Percentiles rank a stretch among this genome's conserved stretches.
Conservation (phyloP, 2,329 filamentous ascomycete genomes). For the Escovopsis sp. region DNA sequence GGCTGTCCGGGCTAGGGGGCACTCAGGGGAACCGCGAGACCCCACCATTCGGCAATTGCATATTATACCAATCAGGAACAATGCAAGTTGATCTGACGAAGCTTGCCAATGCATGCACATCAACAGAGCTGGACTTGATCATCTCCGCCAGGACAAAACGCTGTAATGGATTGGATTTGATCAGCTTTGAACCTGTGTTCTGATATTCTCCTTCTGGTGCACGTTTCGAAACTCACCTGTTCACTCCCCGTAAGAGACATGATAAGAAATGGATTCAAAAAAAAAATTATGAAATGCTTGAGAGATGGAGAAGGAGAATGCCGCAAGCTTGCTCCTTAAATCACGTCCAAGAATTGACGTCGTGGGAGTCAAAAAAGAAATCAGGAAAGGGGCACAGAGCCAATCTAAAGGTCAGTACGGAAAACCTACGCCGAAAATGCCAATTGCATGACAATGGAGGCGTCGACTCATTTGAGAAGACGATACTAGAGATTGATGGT, state of each 20-base stretch:
- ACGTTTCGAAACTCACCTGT: conserved; percentile 5
- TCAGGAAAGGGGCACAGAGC: not conserved
- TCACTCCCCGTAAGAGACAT: conserved; percentile 5
- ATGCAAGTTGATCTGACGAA: conserved; percentile 31
- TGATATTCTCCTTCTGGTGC: not conserved
- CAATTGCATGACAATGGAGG: not conserved
- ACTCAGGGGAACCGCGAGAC: not conserved
- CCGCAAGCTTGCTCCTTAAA: not conserved
- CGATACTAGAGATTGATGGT: not conserved
- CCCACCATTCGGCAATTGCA: conserved; percentile 34
- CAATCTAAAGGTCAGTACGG: not conserved
- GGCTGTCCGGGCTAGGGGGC: not conserved
- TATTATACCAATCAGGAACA: conserved; percentile 30
- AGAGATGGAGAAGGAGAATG: conserved; percentile 1
- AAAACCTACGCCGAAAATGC: not conserved
- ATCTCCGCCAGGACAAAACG: conserved; percentile 44
- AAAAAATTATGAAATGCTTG: not conserved
- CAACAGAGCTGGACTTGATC: conserved; percentile 39
- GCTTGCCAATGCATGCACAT: conserved; percentile 28
- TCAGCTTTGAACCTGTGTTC: not conserved
- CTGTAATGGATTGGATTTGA: conserved; percentile 16
- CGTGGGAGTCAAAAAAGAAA: not conserved
- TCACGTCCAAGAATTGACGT: conserved; percentile 3
- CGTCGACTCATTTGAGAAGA: not conserved
- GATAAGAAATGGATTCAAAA: not conserved